Conservation (phyloP, 2,329 filamentous ascomycete species). For the Mycocentrospora acerina region DNA sequence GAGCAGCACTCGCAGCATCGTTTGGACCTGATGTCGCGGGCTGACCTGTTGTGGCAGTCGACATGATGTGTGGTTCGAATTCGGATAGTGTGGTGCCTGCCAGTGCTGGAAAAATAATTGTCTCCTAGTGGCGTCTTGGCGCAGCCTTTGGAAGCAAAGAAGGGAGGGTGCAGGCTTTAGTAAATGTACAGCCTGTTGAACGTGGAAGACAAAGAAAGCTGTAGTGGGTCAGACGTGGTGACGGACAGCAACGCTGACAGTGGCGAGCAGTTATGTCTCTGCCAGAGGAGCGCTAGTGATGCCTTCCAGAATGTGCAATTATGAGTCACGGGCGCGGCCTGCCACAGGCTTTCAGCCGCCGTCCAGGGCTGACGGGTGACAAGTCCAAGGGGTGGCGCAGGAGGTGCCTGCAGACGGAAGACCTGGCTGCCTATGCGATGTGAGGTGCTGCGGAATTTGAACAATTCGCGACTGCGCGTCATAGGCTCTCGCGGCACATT, state of each 20-base stretch:
- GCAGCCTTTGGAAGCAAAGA: slow-evolving; percentile 2
- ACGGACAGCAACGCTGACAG: slow-evolving; percentile 6
- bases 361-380: slow-evolving; percentile 3
- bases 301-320: slow-evolving; percentile 3
- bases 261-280: slow-evolving; percentile 21
- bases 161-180: slow-evolving; percentile 21
- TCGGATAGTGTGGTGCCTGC: neutral
- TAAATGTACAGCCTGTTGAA: slow-evolving; percentile 35
- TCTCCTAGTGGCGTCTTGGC: neutral
- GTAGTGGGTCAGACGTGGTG: neutral
- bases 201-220: slow-evolving; percentile 15
- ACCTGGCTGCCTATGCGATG: slow-evolving; percentile 4
- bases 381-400: slow-evolving; percentile 11
- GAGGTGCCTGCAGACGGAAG: slow-evolving; percentile 1
- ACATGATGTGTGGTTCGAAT: slow-evolving; percentile 17
- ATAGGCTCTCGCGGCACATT: slow-evolving; percentile 19
- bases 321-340: slow-evolving; percentile 12
- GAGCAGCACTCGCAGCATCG: slow-evolving; percentile 16
- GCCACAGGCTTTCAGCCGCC: slow-evolving; percentile 10
- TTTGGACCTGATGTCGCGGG: slow-evolving; percentile 10
- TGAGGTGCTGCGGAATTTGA: slow-evolving; percentile 15
- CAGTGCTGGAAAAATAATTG: slow-evolving; percentile 2
- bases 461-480: slow-evolving; percentile 22
- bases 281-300: slow-evolving; percentile 6
- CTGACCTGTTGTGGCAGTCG: slow-evolving; percentile 17